Percentiles rank a stretch among this genome's conserved stretches.
Evolutionary conservation across 2,329 filamentous ascomycete genomes (phyloP).

Genomic region (Paraphaeosphaeria minitans): DNA sequence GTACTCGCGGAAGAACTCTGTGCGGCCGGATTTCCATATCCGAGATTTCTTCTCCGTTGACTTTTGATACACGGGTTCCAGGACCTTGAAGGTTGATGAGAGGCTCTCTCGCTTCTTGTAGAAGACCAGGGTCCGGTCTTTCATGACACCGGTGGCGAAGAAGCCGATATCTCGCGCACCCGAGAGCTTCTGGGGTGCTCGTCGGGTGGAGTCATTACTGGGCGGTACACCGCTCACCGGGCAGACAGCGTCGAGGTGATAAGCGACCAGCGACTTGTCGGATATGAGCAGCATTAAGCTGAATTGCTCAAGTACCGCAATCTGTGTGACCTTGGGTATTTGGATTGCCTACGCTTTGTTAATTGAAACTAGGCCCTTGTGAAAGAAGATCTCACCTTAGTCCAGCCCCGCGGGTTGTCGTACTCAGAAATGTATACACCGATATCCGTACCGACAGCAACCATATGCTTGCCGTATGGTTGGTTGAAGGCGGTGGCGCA

Average conservation of each 20-base stretch:
- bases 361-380: constrained; percentile 19
- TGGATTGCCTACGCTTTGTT: constrained; percentile 69
- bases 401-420: constrained; percentile 89
- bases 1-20: constrained; percentile 96
- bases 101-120: constrained; percentile 96
- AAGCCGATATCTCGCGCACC: constrained; percentile 92
- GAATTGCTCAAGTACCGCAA: constrained; percentile 94
- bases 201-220: constrained; percentile 73
- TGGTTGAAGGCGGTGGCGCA: constrained; percentile 88
- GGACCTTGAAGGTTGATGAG: constrained; percentile 93
- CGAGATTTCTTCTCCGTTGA: constrained; percentile 81
- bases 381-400: constrained; percentile 65
- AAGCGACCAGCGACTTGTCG: constrained; percentile 89
- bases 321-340: constrained; percentile 80
- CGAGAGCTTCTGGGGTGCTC: constrained; percentile 88
- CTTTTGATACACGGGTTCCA: constrained; percentile 95
- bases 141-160: constrained; percentile 96
- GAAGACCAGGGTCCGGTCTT: constrained; percentile 90
- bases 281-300: constrained; percentile 89
- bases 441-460: constrained; percentile 93
- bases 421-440: constrained; percentile 90
- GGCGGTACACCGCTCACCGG: constrained; percentile 60
- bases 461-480: constrained; percentile 81
- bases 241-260: constrained; percentile 85
- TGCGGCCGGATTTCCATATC: constrained; percentile 72